A percentile compares a stretch with the other conserved stretches of the same genome.
These are phyloP conservation scores for Poterioochromonas sp. DNA, from an alignment of 352 stramenopile species.

Conservation along the genomic window DNA sequence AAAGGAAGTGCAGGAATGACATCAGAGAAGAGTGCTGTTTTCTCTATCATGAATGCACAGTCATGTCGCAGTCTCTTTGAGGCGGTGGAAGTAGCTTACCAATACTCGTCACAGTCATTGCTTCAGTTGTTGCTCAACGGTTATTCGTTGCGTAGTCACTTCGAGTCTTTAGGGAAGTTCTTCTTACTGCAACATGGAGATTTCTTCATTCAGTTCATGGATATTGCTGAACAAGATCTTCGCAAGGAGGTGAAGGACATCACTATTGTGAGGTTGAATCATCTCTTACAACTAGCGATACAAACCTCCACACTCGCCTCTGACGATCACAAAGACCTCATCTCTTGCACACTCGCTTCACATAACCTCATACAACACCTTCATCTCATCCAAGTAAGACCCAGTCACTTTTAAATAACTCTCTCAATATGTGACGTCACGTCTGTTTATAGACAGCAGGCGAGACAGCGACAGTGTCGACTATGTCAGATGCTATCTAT, in stretches of 20 bases:
- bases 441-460: conserved; percentile 36
- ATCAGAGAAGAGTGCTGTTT: not conserved
- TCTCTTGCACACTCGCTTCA: conserved; percentile 65
- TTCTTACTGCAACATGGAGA: conserved; percentile 97
- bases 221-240: conserved; percentile 86
- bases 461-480: not conserved
- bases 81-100: conserved; percentile 51
- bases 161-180: conserved; percentile 86
- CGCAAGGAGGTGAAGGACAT: conserved; percentile 59
- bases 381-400: conserved; percentile 70
- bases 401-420: too few species aligned
- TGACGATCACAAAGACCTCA: conserved; percentile 69
- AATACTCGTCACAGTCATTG: conserved; percentile 61
- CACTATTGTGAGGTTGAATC: conserved; percentile 75
- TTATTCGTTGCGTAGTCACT: not conserved
- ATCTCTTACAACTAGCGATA: conserved; percentile 80
- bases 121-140: conserved; percentile 62
- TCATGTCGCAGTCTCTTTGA: not conserved
- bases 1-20: conserved; percentile 27
- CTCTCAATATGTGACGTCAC: too few species aligned
- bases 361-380: conserved; percentile 80
- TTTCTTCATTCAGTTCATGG: conserved; percentile 96
- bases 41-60: not conserved
- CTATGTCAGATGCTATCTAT: not conserved
- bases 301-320: conserved; percentile 64